These are phyloP conservation scores for Brasenia schreberi DNA, from an alignment of 164 flowering plant genomes.

Conservation along the genomic window DNA sequence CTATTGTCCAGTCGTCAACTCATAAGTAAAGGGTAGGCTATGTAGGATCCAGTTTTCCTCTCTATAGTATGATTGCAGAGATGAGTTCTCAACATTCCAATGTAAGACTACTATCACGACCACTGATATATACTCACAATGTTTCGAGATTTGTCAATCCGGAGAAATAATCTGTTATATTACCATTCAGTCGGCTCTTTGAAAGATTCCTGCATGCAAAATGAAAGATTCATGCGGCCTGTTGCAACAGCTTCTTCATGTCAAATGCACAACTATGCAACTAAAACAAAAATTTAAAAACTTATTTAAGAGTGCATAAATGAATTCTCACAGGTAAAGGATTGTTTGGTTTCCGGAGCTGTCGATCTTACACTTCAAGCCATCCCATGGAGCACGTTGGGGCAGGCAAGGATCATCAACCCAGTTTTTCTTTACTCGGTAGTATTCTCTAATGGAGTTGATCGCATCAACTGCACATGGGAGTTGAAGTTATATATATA, in stretches of 20 bases:
- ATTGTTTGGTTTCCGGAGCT: slow-evolving; percentile 7
- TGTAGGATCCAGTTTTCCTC: no score
- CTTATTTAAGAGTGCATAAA: neutral
- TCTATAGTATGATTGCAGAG: no score
- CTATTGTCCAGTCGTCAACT: accelerated
- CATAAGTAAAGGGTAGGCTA: no score
- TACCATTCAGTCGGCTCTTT: neutral
- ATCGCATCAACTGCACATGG: no score
- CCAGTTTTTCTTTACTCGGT: slow-evolving; percentile 27
- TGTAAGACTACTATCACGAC: no score
- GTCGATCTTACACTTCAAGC: slow-evolving; percentile 21
- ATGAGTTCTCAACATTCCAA: no score
- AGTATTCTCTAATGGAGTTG: slow-evolving; percentile 13
- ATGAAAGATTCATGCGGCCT: no score
- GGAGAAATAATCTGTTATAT: neutral
- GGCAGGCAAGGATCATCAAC: slow-evolving; percentile 49
- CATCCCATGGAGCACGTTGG: slow-evolving; percentile 22
- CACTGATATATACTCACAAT: neutral
- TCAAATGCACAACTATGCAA: no score
- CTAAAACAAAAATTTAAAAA: no score
- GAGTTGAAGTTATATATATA: no score
- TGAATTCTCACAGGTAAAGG: slow-evolving; percentile 23
- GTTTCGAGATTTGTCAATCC: neutral
- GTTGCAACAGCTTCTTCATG: no score
- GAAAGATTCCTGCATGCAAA: neutral